Conservation (phyloP, 2,329 filamentous ascomycete species). For the Ophiostoma novo-ulmi region DNA sequence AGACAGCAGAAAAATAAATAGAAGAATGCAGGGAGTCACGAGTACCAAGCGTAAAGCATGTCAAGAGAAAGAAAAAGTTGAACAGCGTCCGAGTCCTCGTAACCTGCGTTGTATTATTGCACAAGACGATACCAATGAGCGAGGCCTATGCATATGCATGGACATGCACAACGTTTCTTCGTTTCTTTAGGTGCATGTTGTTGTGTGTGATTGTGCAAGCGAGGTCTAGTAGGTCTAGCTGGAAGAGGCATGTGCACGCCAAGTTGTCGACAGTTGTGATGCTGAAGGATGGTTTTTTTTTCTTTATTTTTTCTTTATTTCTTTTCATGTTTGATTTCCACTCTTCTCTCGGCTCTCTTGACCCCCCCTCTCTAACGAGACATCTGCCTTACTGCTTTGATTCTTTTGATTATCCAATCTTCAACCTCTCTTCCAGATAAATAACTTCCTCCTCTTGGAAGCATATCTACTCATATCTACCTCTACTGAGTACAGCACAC, state of each 20-base stretch:
- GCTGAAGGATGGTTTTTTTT: background rate
- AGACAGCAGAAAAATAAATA: background rate
- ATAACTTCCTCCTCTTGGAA: background rate
- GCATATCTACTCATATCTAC: background rate
- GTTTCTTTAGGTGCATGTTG: background rate
- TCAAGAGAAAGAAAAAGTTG: background rate
- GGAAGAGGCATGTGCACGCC: background rate
- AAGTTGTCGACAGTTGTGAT: background rate
- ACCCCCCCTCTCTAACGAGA: too few species aligned
- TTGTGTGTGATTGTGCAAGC: conserved; percentile 14
- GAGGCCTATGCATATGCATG: background rate
- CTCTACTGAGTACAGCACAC: background rate
- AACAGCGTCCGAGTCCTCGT: background rate
- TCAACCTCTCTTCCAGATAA: too few species aligned
- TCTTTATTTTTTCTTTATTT: background rate
- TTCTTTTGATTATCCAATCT: background rate
- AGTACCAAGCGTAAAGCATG: too few species aligned
- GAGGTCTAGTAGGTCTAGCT: background rate
- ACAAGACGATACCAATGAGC: background rate
- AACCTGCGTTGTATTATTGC: background rate
- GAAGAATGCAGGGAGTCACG: background rate
- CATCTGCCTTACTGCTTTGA: background rate
- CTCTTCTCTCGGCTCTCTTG: background rate
- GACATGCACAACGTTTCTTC: conserved; percentile 1
- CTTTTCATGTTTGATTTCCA: background rate